Evolutionary conservation across 495 filamentous ascomycete species (phyloP), one percentile per base, ranked within the genome.

Genomic region (Elaphomyces granulatus): DNA sequence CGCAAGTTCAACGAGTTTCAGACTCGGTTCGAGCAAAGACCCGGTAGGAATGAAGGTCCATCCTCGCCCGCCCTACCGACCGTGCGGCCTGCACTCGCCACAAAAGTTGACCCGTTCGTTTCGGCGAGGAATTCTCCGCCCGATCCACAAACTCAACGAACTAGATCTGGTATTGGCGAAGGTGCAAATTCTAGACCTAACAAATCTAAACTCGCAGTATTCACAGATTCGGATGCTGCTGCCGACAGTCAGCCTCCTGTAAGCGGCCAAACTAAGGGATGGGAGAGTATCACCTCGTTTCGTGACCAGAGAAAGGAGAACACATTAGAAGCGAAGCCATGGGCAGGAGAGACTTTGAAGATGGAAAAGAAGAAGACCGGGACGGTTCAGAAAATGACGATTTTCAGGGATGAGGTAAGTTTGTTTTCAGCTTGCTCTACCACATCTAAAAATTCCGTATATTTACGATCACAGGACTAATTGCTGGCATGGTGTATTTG

Each of bases 401-500:
- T 96, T 15, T 98, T 94, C 70, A 86, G 86, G 66, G 90, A 98
- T 69, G 72, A 81, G 82, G 90, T 96, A 78, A 76, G 87, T 74
- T 38, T 17, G 45, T 45, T 46, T 51, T 46, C 41, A 47, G 41
- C 19, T 49, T 45, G 42, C 44, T 42, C 43, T 48, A 35, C 53
- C 52, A 40, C 53, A 49, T 61, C 57, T 56, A 66, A 68, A n/a
- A n/a, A 57, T 47, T 63, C 61, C 67, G 60, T 49, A 71, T 85
- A 75, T 94, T 92, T 87, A 94, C 87, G 71, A 79, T 76, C 73
- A 75, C 71, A 94, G 87, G 87, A 92, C 86, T 94, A 92, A 94
- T 85, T 72, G 61, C 60, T 75, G 73, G 67, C 69, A 61, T 64
- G 67, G 72, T 50, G 58, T 66, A 63, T 61, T 72, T 66, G 71